Evolutionary conservation across 2,329 filamentous ascomycete genomes (phyloP), one percentile per base, ranked within the genome.

Genomic region (Samsoniella hepiali): DNA sequence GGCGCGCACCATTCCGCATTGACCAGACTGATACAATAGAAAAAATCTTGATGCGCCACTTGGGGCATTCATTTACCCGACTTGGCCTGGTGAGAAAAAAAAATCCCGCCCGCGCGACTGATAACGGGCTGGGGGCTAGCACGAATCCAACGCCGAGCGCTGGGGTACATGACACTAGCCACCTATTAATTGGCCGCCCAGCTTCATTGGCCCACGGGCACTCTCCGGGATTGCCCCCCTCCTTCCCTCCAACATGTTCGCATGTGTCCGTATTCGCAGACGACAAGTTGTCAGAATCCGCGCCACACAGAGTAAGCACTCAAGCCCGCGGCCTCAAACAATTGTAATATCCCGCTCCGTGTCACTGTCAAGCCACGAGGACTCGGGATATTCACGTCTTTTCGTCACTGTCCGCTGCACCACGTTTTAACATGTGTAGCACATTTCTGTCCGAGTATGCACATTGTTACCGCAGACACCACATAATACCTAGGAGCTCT

Each of bases 101-200:
- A 54, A 54, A 8, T 13, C 40, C 42, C 55, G 15, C 42, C 40
- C 9, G 32, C 29, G 17, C n/a, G n/a, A 57, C 54, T 47, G 29
- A 58, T 47, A 45, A 32, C 31, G 22, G n/a, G 40, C 27, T 38
- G 15, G 31, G 22, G 27, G n/a, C 55, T 49, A 3, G 44, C 5
- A 17, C 32, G 17, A 58, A 47, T n/a, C 29, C 55, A 27, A 58
- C 55, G 55, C 55, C 55, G 29, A 58, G 55, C 55, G 29, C 42
- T 58, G 56, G 56, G 56, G 31, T 58, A 31, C 56, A 58, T 47
- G 36, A n/a, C 51, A 36, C 51, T 55, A 55, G 11, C 36, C 9
- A 29, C 27, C 10, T 15, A 31, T 27, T 13, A 49, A 15, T 49
- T 29, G 27, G 27, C n/a, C 10, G 22, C 5, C 50, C 51, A 40